These are phyloP conservation scores for Globisporangium cylindrosporum DNA, from an alignment of 352 stramenopile genomes.

Conservation along the genomic window DNA sequence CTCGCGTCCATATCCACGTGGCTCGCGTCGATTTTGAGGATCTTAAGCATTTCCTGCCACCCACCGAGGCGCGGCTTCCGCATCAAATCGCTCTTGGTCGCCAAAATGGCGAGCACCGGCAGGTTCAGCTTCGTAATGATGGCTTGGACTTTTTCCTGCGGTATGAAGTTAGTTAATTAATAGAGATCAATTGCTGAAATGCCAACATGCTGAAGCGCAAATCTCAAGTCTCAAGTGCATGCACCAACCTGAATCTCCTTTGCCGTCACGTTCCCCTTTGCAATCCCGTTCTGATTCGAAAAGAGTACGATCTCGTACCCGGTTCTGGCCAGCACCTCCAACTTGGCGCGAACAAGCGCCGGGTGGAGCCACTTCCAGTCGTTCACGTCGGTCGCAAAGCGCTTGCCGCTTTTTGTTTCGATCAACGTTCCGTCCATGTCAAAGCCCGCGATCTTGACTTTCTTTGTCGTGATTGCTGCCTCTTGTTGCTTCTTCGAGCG, in stretches of 20 bases:
- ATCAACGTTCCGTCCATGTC: slow-evolving; percentile 84
- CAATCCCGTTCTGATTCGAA: slow-evolving; percentile 85
- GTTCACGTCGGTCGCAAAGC: slow-evolving; percentile 54
- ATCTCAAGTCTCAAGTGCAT: neutral
- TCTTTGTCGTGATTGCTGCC: neutral
- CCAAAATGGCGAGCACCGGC: slow-evolving; percentile 68
- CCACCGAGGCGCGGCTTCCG: slow-evolving; percentile 73
- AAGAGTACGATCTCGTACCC: slow-evolving; percentile 68
- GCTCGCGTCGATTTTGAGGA: slow-evolving; percentile 22
- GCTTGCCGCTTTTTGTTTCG: slow-evolving; percentile 82
- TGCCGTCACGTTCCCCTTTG: slow-evolving; percentile 64
- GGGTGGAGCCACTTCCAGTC: slow-evolving; percentile 84
- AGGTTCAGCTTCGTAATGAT: slow-evolving; percentile 62
- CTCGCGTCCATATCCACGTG: slow-evolving; percentile 47
- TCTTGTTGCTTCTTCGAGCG: slow-evolving; percentile 17
- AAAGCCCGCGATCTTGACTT: slow-evolving; percentile 70
- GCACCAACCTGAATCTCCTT: slow-evolving; percentile 52
- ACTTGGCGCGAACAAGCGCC: slow-evolving; percentile 44
- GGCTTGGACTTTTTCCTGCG: slow-evolving; percentile 60
- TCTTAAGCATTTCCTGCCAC: slow-evolving; percentile 53
- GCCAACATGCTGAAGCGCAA: neutral
- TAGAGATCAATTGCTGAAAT: neutral
- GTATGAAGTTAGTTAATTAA: slow-evolving; percentile 5
- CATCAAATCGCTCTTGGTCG: slow-evolving; percentile 70
- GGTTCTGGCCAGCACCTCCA: slow-evolving; percentile 39